Evolutionary conservation across 2,329 filamentous ascomycete genomes (phyloP).

Genomic region (Truncatella angustata): DNA sequence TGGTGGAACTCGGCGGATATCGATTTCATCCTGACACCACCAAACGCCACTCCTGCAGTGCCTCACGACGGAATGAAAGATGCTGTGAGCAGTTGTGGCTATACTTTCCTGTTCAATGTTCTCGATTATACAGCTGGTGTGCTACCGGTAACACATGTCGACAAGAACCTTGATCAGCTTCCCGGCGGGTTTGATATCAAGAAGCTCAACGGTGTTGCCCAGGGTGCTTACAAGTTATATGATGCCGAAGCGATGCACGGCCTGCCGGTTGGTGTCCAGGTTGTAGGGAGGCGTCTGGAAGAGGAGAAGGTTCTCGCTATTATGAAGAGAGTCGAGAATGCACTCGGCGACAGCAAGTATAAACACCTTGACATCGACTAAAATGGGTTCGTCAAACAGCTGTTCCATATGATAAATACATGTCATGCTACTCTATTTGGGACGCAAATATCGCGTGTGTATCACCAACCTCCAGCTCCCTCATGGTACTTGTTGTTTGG

Average conservation of each 20-base stretch:
- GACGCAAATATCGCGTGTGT: no score
- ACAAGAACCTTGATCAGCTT: constrained; percentile 64
- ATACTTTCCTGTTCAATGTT: constrained; percentile 91
- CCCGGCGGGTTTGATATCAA: constrained; percentile 58
- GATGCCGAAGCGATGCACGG: constrained; percentile 81
- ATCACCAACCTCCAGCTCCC: no score
- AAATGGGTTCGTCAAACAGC: no score
- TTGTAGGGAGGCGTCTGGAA: constrained; percentile 75
- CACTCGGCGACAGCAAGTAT: constrained; percentile 60
- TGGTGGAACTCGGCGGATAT: constrained; percentile 77
- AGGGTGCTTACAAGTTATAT: constrained; percentile 83
- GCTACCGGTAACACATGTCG: constrained; percentile 82
- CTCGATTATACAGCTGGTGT: constrained; percentile 85
- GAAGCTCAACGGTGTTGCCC: constrained; percentile 74
- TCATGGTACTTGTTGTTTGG: no score
- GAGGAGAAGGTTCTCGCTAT: constrained; percentile 84
- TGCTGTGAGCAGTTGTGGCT: constrained; percentile 82
- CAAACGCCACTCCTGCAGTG: constrained; percentile 85
- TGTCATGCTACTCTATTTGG: no score
- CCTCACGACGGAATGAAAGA: constrained; percentile 85
- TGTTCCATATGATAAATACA: no score
- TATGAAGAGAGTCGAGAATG: constrained; percentile 77
- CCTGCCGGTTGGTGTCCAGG: constrained; percentile 80
- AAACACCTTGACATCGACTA: constrained; percentile 47
- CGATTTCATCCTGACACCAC: constrained; percentile 80